A percentile compares a stretch with the other conserved stretches of the same genome.
Conservation (phyloP, 2,329 filamentous ascomycete species). For the Alternaria postmessia region DNA sequence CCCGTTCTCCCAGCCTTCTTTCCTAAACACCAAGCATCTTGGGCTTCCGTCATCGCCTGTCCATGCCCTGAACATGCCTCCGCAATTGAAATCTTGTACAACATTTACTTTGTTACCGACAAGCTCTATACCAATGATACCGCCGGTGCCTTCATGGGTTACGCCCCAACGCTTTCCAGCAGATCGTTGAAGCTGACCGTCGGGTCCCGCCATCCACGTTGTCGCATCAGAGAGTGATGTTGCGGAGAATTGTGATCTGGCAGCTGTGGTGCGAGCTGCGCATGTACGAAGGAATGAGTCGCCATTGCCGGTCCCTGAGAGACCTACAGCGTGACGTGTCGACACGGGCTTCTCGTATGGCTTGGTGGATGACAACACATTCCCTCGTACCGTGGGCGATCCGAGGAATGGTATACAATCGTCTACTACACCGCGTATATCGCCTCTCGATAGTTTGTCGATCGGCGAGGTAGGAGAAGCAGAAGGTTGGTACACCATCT, state of each 20-base stretch:
- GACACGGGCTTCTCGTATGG: slow-evolving; percentile 5
- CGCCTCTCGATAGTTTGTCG: slow-evolving; percentile 39
- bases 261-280: slow-evolving; percentile 75
- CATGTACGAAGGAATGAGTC: slow-evolving; percentile 81
- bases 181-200: slow-evolving; percentile 76
- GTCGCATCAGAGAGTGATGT: slow-evolving; percentile 66
- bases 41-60: slow-evolving; percentile 68
- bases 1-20: slow-evolving; percentile 45
- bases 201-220: slow-evolving; percentile 70
- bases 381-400: slow-evolving; percentile 39
- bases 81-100: slow-evolving; percentile 82
- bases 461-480: slow-evolving; percentile 25
- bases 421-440: slow-evolving; percentile 61
- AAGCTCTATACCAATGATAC: slow-evolving; percentile 82
- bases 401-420: slow-evolving; percentile 66
- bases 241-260: slow-evolving; percentile 72
- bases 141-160: slow-evolving; percentile 82
- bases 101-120: slow-evolving; percentile 64
- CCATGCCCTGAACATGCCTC: slow-evolving; percentile 87
- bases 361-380: background rate
- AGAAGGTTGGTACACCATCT: slow-evolving; percentile 32
- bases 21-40: slow-evolving; percentile 67
- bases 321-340: slow-evolving; percentile 58
- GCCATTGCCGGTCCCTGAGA: slow-evolving; percentile 86
- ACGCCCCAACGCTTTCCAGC: slow-evolving; percentile 76